A percentile compares a stretch with the other conserved stretches of the same genome.
These are phyloP conservation scores for Magnolia officinalis DNA, from an alignment of 164 flowering plant genomes.

Conservation along the genomic window DNA sequence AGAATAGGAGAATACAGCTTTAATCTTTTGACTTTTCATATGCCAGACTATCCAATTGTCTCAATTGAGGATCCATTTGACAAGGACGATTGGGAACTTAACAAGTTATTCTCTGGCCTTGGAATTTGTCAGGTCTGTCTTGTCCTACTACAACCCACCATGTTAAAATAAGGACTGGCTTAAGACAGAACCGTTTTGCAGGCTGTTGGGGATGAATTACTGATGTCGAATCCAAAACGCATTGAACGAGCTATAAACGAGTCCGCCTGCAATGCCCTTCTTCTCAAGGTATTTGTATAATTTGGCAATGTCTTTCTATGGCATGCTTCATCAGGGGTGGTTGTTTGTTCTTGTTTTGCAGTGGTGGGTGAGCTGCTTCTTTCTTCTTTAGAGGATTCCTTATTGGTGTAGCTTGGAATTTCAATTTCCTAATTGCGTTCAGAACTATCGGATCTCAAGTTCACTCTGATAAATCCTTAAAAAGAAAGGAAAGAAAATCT, in stretches of 20 bases:
- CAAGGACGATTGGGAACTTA: conserved; percentile 96
- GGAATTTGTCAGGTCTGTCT: conserved; percentile 77
- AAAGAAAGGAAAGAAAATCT: too few relatives aligned
- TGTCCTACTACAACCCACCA: not conserved
- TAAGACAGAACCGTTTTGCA: conserved; percentile 29
- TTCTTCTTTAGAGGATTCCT: not conserved
- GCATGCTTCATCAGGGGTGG: not conserved
- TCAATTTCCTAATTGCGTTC: not conserved
- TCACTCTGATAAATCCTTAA: too few relatives aligned
- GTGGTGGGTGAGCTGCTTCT: too few relatives aligned
- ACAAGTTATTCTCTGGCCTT: conserved; percentile 56
- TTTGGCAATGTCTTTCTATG: not conserved
- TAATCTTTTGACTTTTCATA: not conserved
- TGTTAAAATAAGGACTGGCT: not conserved
- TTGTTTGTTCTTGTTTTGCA: too few relatives aligned
- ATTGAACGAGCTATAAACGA: conserved; percentile 75
- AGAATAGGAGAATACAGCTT: not conserved
- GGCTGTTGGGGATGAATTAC: conserved; percentile 88
- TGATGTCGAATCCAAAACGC: conserved; percentile 85
- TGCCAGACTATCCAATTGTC: conserved; percentile 80
- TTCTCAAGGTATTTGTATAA: conserved; percentile 63
- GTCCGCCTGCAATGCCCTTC: conserved; percentile 81
- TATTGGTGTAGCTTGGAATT: not conserved
- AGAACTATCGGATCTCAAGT: too few relatives aligned
- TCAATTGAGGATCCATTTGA: conserved; percentile 99